A percentile compares a stretch with the other conserved stretches of the same genome.
phyloP scores from a whole-genome alignment of 768 basidiomycete species.

The Heimioporus sp. region DNA sequence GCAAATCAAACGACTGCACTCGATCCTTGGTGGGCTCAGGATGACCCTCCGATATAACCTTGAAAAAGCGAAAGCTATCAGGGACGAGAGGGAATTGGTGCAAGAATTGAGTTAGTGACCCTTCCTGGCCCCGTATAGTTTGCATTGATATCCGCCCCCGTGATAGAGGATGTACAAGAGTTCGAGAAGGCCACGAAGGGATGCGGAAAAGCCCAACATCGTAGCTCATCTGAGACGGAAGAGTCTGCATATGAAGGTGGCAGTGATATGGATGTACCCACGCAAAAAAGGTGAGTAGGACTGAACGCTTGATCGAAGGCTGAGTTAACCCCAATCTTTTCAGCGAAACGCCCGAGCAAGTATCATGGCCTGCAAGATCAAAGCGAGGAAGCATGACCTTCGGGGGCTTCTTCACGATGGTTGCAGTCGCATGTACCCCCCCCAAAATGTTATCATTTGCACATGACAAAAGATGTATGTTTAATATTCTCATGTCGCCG shows the following conservation, averaged over 20 bases:
- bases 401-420: too few species aligned
- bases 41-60: conserved; percentile 78
- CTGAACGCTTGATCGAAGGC: neutral
- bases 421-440: too few species aligned
- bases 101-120: conserved; percentile 67
- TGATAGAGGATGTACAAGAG: conserved; percentile 68
- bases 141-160: neutral
- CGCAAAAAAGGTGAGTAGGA: conserved; percentile 41
- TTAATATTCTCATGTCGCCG: too few species aligned
- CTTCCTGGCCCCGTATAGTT: neutral
- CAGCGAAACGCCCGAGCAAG: conserved; percentile 51
- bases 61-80: conserved; percentile 79
- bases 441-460: too few species aligned
- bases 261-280: conserved; percentile 32
- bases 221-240: conserved; percentile 14
- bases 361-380: conserved; percentile 71
- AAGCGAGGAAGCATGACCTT: conserved; percentile 50
- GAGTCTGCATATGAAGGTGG: conserved; percentile 33
- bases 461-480: too few species aligned
- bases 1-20: conserved; percentile 64
- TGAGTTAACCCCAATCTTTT: neutral
- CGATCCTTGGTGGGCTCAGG: conserved; percentile 67
- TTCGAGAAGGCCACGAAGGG: conserved; percentile 55
- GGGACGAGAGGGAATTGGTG: conserved; percentile 68
- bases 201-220: conserved; percentile 18